Percentiles rank a stretch among this genome's conserved stretches.
phyloP scores from a whole-genome alignment of 306 rosid species.

The Betula pendula region DNA sequence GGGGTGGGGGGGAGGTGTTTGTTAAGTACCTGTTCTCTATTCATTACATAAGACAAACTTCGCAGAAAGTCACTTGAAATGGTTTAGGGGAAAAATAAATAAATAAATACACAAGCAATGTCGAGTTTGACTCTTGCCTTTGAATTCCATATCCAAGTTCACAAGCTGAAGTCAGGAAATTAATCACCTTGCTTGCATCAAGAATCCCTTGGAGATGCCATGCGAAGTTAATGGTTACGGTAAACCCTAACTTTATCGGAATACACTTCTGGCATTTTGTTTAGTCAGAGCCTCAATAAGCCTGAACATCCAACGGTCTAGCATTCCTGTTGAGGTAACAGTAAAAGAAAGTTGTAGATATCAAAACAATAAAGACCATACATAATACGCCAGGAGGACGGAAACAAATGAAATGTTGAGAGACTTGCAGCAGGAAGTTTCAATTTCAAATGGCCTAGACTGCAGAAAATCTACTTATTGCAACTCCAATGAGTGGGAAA shows the following conservation, averaged over 20 bases:
- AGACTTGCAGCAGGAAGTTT: background rate
- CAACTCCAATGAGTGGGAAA: background rate
- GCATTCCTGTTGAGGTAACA: slow-evolving; percentile 62
- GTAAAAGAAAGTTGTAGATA: background rate
- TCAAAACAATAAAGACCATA: background rate
- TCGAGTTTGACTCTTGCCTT: slow-evolving; percentile 7
- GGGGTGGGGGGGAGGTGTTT: too few relatives aligned
- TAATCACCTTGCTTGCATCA: slow-evolving; percentile 5
- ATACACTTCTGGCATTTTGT: slow-evolving; percentile 53
- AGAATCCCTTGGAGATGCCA: slow-evolving; percentile 10
- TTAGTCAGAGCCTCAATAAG: slow-evolving; percentile 73
- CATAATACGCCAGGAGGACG: background rate
- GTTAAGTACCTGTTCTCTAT: background rate
- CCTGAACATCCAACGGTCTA: slow-evolving; percentile 94
- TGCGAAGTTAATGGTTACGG: background rate
- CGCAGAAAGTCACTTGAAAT: background rate
- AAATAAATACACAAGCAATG: slow-evolving; percentile 14
- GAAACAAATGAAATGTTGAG: background rate
- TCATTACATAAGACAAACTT: background rate
- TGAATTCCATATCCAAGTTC: slow-evolving; percentile 18
- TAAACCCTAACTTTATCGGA: slow-evolving; percentile 30
- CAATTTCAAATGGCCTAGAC: background rate
- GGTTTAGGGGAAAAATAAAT: background rate
- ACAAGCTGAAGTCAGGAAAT: slow-evolving; percentile 2
- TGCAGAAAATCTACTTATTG: background rate